Evolutionary conservation across 208 protist genomes (phyloP), one percentile per base, ranked within the genome.

Genomic region (Leishmania aethiopica): DNA sequence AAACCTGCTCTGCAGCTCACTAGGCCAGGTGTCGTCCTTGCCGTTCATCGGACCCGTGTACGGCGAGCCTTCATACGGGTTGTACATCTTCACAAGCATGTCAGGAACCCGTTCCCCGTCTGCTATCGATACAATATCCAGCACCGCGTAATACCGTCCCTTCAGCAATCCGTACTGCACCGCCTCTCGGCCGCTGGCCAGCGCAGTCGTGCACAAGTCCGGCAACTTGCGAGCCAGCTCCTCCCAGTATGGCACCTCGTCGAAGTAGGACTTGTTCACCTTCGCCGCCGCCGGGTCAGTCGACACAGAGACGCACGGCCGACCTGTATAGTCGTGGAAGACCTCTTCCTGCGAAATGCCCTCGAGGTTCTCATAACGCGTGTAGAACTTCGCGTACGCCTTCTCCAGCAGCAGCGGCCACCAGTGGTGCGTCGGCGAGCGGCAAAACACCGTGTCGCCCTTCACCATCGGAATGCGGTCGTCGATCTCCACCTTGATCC

Each of bases 331-430:
- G 85, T 96, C 91, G 78, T 94, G 85, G 51, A 92, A 91, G 32
- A 88, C 75, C 80, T 96, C 93, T 49, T 86, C 84, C 75, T 92
- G 85, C 37, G 87, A 84, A 62, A 89, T 84, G 32, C 86, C 82
- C 51, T 91, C 89, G 49, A 96, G 45, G 76, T 92, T 92, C 5
- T 90, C 49, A 72, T 93, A 96, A n/a, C 86, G 77, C 35, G 87
- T 93, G 90, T 96, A 95, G 82, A 95, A 93, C 86, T 96, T 96
- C 53, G 93, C 93, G 84, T 96, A 94, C 51, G 93, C 88, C 88
- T 91, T 91, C 83, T 91, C 88, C 82, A 91, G 88, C 85, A 89
- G 81, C 82, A 91, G 83, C 74, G 93, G 91, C 93, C 93, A 96
- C 89, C 88, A 92, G 84, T 93, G 89, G 62, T 81, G 83, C 49